A percentile compares a stretch with the other conserved stretches of the same genome.
phyloP scores from a whole-genome alignment of 208 protist species.

The Trypanosoma mega region DNA sequence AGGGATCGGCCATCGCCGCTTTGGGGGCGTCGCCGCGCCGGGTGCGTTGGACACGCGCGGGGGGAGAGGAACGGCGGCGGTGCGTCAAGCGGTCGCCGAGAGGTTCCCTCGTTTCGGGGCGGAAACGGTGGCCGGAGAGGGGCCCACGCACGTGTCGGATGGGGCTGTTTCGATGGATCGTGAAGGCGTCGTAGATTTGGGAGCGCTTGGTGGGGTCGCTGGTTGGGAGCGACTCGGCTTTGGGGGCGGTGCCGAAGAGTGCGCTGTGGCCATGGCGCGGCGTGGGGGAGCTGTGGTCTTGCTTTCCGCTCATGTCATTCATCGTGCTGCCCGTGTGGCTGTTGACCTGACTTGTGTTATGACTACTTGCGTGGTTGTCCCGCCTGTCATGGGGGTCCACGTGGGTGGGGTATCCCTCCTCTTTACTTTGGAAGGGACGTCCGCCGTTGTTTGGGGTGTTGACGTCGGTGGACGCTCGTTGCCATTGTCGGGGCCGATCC shows the following conservation, averaged over 20 bases:
- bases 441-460: background rate
- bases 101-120: background rate
- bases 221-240: too few species aligned
- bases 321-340: background rate
- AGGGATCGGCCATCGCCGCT: background rate
- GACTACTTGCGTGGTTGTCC: background rate
- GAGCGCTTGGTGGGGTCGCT: too few species aligned
- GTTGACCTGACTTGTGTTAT: background rate
- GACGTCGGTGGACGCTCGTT: background rate
- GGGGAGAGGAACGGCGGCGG: background rate
- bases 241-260: too few species aligned
- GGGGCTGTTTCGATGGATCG: too few species aligned
- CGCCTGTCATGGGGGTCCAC: too few species aligned
- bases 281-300: conserved; percentile 10
- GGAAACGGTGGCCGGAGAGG: background rate
- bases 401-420: too few species aligned
- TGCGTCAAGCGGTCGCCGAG: background rate
- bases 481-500: background rate
- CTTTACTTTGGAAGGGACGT: too few species aligned
- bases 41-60: background rate
- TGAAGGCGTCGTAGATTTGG: too few species aligned
- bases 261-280: background rate
- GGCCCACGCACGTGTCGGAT: too few species aligned
- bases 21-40: background rate
- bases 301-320: background rate